Conservation (phyloP, 1,284 basidiomycete genomes). For the Fistulina hepatica region DNA sequence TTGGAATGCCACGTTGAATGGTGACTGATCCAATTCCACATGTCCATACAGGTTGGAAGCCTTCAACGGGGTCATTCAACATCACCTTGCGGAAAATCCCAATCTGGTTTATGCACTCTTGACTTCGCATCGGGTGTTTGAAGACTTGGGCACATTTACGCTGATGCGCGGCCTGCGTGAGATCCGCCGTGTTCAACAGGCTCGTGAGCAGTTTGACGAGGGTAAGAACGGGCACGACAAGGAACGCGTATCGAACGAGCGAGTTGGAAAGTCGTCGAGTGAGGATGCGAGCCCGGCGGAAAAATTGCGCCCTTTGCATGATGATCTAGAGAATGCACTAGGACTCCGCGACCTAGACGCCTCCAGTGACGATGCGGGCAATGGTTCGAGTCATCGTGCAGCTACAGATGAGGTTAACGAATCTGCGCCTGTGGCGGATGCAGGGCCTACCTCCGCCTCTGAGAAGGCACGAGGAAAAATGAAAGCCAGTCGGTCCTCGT, state of each 20-base stretch:
- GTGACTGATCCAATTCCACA: too few species aligned
- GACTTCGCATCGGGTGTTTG: conserved; percentile 71
- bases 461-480: conserved; percentile 88
- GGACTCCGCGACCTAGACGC: conserved; percentile 14
- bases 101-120: conserved; percentile 83
- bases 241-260: too few species aligned
- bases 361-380: conserved; percentile 22
- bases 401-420: too few species aligned
- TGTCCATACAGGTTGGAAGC: conserved; percentile 64
- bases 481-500: conserved; percentile 54
- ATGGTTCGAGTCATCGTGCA: conserved; percentile 23
- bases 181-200: conserved; percentile 61
- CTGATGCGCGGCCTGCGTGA: conserved; percentile 75
- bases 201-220: conserved; percentile 36
- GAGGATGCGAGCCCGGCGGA: not conserved
- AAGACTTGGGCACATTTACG: conserved; percentile 84
- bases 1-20: conserved; percentile 13
- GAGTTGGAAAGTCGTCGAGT: not conserved
- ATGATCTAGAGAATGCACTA: conserved; percentile 12
- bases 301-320: conserved; percentile 4
- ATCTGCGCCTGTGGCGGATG: too few species aligned
- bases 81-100: conserved; percentile 69
- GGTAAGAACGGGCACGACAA: too few species aligned
- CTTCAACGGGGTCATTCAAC: conserved; percentile 75
- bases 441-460: conserved; percentile 36